Evolutionary conservation across 164 flowering plant genomes (phyloP).

Genomic region (Buxus sempervirens): DNA sequence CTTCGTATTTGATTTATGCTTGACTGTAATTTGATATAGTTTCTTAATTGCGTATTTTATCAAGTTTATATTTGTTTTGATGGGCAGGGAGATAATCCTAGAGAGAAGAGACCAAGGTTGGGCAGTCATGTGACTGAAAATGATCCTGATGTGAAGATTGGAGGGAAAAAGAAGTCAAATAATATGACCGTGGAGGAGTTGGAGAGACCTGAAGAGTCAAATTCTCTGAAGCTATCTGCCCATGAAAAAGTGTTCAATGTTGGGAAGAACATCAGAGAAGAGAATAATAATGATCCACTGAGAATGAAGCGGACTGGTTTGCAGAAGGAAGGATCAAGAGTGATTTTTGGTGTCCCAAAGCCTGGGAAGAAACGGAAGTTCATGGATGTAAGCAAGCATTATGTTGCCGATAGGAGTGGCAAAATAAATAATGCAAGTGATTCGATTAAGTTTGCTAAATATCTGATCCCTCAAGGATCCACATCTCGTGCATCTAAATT

Average conservation of each 20-base stretch:
- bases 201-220: conserved; percentile 39
- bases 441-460: conserved; percentile 47
- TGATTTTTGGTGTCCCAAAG: conserved; percentile 86
- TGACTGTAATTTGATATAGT: not conserved
- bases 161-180: conserved; percentile 37
- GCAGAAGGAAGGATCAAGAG: conserved; percentile 76
- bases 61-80: not conserved
- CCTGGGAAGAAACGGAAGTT: conserved; percentile 96
- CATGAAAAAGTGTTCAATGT: conserved; percentile 57
- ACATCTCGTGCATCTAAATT: conserved; percentile 50
- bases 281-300: conserved; percentile 35
- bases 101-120: conserved; percentile 63
- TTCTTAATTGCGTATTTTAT: not conserved
- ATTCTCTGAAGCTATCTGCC: conserved; percentile 38
- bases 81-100: conserved; percentile 66
- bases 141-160: conserved; percentile 32
- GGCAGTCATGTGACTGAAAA: conserved; percentile 21
- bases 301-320: conserved; percentile 56
- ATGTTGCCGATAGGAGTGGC: conserved; percentile 43
- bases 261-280: conserved; percentile 53
- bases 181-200: conserved; percentile 25
- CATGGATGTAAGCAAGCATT: conserved; percentile 98
- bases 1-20: not conserved
- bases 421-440: conserved; percentile 42
- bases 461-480: conserved; percentile 61